A percentile compares a stretch with the other conserved stretches of the same genome.
Evolutionary conservation across 2,329 filamentous ascomycete genomes (phyloP).

Genomic region (Colletotrichum cordylinicola): DNA sequence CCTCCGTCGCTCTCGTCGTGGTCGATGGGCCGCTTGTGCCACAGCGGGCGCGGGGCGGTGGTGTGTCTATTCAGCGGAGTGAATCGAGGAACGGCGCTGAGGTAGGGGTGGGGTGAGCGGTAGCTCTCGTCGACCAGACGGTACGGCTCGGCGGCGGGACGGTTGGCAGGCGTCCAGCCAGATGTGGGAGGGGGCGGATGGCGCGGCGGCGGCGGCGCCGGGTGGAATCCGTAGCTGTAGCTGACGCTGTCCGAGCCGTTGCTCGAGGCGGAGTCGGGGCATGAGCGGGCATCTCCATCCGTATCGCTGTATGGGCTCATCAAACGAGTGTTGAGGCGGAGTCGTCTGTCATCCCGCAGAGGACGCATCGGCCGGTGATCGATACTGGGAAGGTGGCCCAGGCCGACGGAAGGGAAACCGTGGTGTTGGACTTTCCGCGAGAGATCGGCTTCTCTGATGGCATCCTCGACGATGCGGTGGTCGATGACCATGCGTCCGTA

Average conservation of each 20-base stretch:
- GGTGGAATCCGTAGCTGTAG: conserved; percentile 12
- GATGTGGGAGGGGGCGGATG: conserved; percentile 18
- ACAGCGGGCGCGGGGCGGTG: conserved; percentile 7
- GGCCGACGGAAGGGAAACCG: conserved; percentile 1
- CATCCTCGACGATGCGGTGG: conserved; percentile 55
- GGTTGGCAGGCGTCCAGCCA: conserved; percentile 35
- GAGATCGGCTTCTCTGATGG: conserved; percentile 54
- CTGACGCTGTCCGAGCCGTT: conserved; percentile 11
- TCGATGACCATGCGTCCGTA: conserved; percentile 74
- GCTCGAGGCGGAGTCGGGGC: conserved; percentile 26
- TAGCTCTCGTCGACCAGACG: conserved; percentile 20
- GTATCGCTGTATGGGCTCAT: conserved; percentile 46
- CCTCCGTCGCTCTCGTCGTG: conserved; percentile 32
- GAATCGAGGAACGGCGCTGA: conserved; percentile 51
- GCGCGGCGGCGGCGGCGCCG: neutral
- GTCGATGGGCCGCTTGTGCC: conserved; percentile 32
- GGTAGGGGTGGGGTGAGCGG: conserved; percentile 41
- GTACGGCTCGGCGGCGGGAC: neutral
- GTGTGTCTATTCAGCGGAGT: conserved; percentile 13
- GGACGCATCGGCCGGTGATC: conserved; percentile 13
- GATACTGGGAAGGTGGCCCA: conserved; percentile 1
- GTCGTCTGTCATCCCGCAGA: conserved; percentile 29
- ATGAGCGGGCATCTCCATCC: conserved; percentile 40
- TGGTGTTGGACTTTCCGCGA: conserved; percentile 42
- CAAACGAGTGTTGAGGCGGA: conserved; percentile 25